Conservation (phyloP, 768 basidiomycete genomes). For the Candolleomyces aberdarensis region DNA sequence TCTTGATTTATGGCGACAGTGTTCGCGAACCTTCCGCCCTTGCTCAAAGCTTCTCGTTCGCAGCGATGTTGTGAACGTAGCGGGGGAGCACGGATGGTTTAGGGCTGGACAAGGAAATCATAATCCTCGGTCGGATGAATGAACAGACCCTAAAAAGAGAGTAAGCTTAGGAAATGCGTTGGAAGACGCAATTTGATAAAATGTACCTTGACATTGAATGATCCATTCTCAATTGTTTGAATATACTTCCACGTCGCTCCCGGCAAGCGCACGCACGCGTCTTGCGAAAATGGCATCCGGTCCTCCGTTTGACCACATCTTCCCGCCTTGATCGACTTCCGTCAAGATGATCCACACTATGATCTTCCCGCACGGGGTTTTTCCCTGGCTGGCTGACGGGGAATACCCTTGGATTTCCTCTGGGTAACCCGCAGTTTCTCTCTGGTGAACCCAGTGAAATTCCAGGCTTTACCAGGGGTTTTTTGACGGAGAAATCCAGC, state of each 20-base stretch:
- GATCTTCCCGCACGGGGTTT: too few relatives aligned
- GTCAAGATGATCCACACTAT: conserved; percentile 79
- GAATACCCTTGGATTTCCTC: too few relatives aligned
- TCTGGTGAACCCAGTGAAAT: too few relatives aligned
- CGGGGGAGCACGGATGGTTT: conserved; percentile 62
- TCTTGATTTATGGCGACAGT: conserved; percentile 25
- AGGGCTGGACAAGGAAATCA: conserved; percentile 78
- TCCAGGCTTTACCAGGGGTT: too few relatives aligned
- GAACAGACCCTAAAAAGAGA: conserved; percentile 65
- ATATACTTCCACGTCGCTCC: conserved; percentile 67
- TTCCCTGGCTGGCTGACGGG: too few relatives aligned
- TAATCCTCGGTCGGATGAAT: conserved; percentile 81
- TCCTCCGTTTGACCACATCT: conserved; percentile 68
- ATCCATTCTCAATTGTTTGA: conserved; percentile 45
- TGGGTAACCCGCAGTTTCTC: too few relatives aligned
- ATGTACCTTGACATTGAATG: conserved; percentile 58
- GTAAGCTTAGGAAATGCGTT: background rate
- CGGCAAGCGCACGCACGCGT: conserved; percentile 69
- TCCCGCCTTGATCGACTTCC: conserved; percentile 69
- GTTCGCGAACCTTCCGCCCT: conserved; percentile 43
- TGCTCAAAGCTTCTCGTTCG: conserved; percentile 45
- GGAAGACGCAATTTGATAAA: background rate
- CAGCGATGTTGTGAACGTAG: conserved; percentile 67
- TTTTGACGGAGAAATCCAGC: too few relatives aligned
- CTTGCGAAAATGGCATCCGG: conserved; percentile 73